These are phyloP conservation scores for Beverwykella pulmonaria DNA, from an alignment of 495 filamentous ascomycete genomes.

Conservation along the genomic window DNA sequence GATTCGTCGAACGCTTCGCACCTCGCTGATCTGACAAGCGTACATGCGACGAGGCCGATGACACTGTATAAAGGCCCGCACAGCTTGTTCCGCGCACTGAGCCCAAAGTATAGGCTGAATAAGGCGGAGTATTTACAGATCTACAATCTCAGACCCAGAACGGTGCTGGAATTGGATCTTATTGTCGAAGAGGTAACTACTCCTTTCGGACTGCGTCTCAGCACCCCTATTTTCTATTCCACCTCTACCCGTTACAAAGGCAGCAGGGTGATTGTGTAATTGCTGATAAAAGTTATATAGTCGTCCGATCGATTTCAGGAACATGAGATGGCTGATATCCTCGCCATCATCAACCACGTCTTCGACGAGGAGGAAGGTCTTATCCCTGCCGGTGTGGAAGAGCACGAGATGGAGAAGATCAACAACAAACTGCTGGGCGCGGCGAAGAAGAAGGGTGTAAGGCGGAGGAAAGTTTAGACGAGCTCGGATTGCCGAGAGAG, in stretches of 20 bases:
- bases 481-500: background rate
- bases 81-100: constrained; percentile 26
- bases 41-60: constrained; percentile 16
- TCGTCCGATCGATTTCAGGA: constrained; percentile 7
- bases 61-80: constrained; percentile 29
- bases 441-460: constrained; percentile 9
- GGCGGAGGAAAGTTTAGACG: background rate
- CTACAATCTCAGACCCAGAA: constrained; percentile 29
- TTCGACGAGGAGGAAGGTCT: constrained; percentile 16
- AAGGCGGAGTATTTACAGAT: constrained; percentile 35
- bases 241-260: background rate
- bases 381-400: constrained; percentile 20
- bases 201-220: constrained; percentile 56
- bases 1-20: background rate
- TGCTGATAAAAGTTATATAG: constrained; percentile 6
- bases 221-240: background rate
- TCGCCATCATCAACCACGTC: constrained; percentile 3
- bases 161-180: constrained; percentile 9
- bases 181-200: constrained; percentile 37
- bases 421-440: constrained; percentile 16
- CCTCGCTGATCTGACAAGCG: background rate
- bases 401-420: constrained; percentile 24
- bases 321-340: constrained; percentile 9
- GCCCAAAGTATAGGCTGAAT: constrained; percentile 29
- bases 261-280: too few relatives aligned